These are phyloP conservation scores for Cladosporium halotolerans DNA, from an alignment of 2,329 filamentous ascomycete species.

Conservation along the genomic window DNA sequence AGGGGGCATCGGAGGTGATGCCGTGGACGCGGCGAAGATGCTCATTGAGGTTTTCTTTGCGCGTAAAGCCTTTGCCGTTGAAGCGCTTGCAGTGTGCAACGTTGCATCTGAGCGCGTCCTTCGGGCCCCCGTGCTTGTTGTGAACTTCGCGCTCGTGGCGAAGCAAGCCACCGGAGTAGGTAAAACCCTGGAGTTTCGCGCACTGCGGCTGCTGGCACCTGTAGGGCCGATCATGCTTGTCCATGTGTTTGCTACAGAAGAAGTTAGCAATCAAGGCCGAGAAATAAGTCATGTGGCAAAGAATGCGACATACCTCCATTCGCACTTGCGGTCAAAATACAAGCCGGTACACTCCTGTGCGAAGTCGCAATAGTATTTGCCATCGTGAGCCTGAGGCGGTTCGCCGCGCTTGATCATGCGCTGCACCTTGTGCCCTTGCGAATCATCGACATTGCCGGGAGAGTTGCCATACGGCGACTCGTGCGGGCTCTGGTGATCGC, in stretches of 20 bases:
- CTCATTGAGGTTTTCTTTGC: slow-evolving; percentile 90
- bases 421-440: slow-evolving; percentile 9
- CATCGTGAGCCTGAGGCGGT: slow-evolving; percentile 58
- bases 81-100: slow-evolving; percentile 84
- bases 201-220: slow-evolving; percentile 77
- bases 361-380: slow-evolving; percentile 68
- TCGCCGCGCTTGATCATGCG: slow-evolving; percentile 34
- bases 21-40: slow-evolving; percentile 81
- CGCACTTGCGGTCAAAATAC: slow-evolving; percentile 75
- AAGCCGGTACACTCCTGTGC: slow-evolving; percentile 63
- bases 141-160: slow-evolving; percentile 93
- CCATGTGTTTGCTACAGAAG: slow-evolving; percentile 80
- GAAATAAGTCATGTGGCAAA: background rate
- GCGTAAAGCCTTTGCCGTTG: slow-evolving; percentile 80
- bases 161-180: slow-evolving; percentile 83
- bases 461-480: background rate
- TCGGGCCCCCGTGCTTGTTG: slow-evolving; percentile 79
- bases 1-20: slow-evolving; percentile 7
- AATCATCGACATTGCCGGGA: background rate
- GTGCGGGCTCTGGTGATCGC: slow-evolving; percentile 4
- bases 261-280: slow-evolving; percentile 17
- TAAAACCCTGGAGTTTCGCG: slow-evolving; percentile 88
- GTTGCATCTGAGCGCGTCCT: slow-evolving; percentile 81
- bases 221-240: slow-evolving; percentile 92
- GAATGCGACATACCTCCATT: slow-evolving; percentile 72